Evolutionary conservation across 2,329 filamentous ascomycete species (phyloP), one percentile per base, ranked within the genome.

Genomic region (Fusarium mundagurra): DNA sequence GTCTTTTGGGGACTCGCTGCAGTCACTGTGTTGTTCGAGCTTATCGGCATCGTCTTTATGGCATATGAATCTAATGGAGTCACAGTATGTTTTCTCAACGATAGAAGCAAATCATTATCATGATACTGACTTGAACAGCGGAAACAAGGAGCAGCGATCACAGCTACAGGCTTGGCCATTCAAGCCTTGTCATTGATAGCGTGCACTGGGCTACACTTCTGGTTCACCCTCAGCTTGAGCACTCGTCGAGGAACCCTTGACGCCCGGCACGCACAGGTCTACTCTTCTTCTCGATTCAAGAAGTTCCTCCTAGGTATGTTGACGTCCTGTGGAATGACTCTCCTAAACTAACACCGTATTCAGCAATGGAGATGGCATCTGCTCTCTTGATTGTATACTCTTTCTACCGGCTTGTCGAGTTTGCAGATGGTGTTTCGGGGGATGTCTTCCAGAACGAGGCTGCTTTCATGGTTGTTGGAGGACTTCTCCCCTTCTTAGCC

Each of bases 81-180:
- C 10, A 78, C 80, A 71, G 86, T 88, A 76, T 72, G 83, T 79
- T 31, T 27, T 33, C 38, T n/a, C n/a, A 18, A 13, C 31, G 1
- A 27, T 5, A 38, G 20, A n/a, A 47, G 18, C 10, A 45, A 38
- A 38, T 13, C n/a, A 17, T 14, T 7, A 9, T 45, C n/a, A 41
- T 22, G 34, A 41, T 51, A 51, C 75, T 80, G 34, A 34, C n/a
- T 20, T n/a, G 14, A 24, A 33, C 24, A 74, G 84, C 83, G 78
- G 78, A 60, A 63, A 64, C 27, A 78, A 81, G 74, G 86, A 16
- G 67, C 81, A 34, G 80, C 79, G 31, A 79, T 88, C 18, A 77
- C 86, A n/a, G 79, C 86, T 12, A 83, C 80, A 5, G 87, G 87
- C 13, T 73, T 89, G 18, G 84, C 78, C 4, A 77, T 89, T 27